Conservation (phyloP, 228 moss, liverwort and hornwort genomes). For the Sphagnum magellanicum region DNA sequence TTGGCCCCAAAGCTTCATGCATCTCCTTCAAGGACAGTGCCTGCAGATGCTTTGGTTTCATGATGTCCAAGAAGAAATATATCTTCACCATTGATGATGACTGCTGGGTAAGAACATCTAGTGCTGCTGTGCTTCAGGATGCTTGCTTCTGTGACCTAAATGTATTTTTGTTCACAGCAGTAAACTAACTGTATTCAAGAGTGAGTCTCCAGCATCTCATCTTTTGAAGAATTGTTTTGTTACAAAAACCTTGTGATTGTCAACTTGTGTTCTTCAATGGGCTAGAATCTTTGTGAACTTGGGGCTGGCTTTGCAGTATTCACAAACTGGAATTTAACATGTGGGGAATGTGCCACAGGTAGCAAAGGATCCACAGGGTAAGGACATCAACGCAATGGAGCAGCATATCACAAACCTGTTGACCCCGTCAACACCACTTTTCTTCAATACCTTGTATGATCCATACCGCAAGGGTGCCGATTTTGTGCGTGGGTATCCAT, state of each 20-base stretch:
- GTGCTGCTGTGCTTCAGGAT: not conserved
- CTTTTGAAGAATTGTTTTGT: no score
- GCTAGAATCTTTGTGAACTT: no score
- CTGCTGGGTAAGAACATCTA: slow-evolving; percentile 42
- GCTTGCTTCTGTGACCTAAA: no score
- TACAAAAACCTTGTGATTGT: no score
- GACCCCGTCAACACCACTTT: slow-evolving; percentile 41
- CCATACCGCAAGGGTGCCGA: slow-evolving; percentile 46
- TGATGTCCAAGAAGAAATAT: slow-evolving; percentile 65
- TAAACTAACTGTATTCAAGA: not conserved
- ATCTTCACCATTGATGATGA: slow-evolving; percentile 64
- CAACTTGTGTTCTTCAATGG: no score
- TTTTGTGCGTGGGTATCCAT: slow-evolving; percentile 63
- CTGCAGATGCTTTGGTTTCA: slow-evolving; percentile 60
- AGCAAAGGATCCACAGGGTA: slow-evolving; percentile 45
- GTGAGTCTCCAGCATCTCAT: no score
- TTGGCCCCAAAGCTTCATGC: slow-evolving; percentile 58
- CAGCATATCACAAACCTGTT: slow-evolving; percentile 62
- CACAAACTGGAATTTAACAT: no score
- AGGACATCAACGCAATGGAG: slow-evolving; percentile 57
- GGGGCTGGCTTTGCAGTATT: no score
- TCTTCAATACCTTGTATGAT: slow-evolving; percentile 61
- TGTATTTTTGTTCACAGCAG: not conserved
- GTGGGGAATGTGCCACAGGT: slow-evolving; percentile 18
- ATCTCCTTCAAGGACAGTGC: slow-evolving; percentile 59